Percentiles rank a stretch among this genome's conserved stretches.
phyloP scores from a whole-genome alignment of 2,329 filamentous ascomycete species.

The Fusarium penzigii region DNA sequence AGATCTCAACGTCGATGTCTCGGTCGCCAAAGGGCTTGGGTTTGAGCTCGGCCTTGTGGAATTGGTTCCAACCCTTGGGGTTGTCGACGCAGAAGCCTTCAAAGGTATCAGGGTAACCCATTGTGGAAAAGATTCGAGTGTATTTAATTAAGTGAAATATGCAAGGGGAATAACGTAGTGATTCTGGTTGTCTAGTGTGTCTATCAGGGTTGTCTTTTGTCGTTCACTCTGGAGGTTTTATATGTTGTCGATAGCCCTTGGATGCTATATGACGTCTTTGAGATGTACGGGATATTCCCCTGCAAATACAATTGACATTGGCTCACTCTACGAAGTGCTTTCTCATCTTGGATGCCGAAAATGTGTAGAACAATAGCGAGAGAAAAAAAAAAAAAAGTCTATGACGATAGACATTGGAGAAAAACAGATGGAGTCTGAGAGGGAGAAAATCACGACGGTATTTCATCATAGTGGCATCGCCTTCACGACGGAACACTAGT shows the following conservation, averaged over 20 bases:
- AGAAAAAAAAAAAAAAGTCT: neutral
- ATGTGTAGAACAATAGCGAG: too few relatives aligned
- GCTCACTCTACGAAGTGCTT: too few relatives aligned
- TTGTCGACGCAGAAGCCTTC: constrained; percentile 45
- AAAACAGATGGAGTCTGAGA: neutral
- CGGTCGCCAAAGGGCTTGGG: too few relatives aligned
- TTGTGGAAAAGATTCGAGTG: constrained; percentile 19
- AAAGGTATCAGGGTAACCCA: constrained; percentile 49
- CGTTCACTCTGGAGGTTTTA: constrained; percentile 5
- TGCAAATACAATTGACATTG: too few relatives aligned
- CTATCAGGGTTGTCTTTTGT: constrained; percentile 13
- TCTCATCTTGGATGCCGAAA: too few relatives aligned
- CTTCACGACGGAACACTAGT: too few relatives aligned
- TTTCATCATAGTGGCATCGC: constrained; percentile 1
- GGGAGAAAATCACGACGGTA: neutral
- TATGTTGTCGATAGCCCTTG: neutral
- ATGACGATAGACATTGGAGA: constrained; percentile 11
- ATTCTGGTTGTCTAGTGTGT: neutral
- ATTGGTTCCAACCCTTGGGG: constrained; percentile 44
- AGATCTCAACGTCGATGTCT: too few relatives aligned
- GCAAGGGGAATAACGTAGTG: too few relatives aligned
- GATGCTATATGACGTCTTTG: constrained; percentile 12
- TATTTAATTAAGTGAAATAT: too few relatives aligned
- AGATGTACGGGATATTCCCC: neutral
- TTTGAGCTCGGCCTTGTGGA: constrained; percentile 38